phyloP scores from a whole-genome alignment of 768 basidiomycete genomes.

The Cystofilobasidium macerans region DNA sequence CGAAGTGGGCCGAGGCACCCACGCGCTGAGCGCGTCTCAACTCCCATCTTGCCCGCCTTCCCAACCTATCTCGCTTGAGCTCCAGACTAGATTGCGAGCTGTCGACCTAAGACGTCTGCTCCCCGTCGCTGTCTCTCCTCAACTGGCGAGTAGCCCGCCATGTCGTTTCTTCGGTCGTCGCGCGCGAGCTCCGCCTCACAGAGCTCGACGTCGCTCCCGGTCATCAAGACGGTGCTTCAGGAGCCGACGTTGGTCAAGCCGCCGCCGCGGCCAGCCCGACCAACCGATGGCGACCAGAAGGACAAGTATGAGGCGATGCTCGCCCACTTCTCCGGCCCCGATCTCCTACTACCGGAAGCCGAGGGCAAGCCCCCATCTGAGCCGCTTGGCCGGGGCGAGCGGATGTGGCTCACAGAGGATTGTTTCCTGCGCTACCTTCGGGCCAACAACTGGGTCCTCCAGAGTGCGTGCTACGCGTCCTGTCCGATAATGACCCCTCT shows the following conservation, averaged over 20 bases:
- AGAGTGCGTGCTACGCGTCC: background rate
- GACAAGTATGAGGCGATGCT: conserved; percentile 1
- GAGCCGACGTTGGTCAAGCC: conserved; percentile 9
- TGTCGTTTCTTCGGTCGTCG: background rate
- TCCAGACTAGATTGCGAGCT: no score
- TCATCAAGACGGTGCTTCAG: conserved; percentile 13
- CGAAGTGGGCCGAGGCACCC: no score
- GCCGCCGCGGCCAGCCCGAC: conserved; percentile 11
- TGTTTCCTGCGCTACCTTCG: conserved; percentile 23
- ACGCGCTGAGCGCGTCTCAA: no score
- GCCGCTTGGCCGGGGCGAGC: background rate
- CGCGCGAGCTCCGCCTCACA: background rate
- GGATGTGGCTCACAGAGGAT: conserved; percentile 25
- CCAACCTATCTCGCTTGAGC: no score
- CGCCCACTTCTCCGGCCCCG: background rate
- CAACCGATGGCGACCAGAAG: conserved; percentile 12
- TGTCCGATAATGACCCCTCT: no score
- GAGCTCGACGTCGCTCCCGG: conserved; percentile 4
- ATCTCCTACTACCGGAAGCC: background rate
- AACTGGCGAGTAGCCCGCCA: no score
- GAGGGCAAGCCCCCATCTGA: background rate
- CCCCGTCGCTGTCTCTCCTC: no score
- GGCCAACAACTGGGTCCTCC: conserved; percentile 18
- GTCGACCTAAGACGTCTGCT: no score
- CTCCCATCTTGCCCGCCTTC: no score